Evolutionary conservation across 768 basidiomycete species (phyloP).

Genomic region (Hemileccinum rubropunctum): DNA sequence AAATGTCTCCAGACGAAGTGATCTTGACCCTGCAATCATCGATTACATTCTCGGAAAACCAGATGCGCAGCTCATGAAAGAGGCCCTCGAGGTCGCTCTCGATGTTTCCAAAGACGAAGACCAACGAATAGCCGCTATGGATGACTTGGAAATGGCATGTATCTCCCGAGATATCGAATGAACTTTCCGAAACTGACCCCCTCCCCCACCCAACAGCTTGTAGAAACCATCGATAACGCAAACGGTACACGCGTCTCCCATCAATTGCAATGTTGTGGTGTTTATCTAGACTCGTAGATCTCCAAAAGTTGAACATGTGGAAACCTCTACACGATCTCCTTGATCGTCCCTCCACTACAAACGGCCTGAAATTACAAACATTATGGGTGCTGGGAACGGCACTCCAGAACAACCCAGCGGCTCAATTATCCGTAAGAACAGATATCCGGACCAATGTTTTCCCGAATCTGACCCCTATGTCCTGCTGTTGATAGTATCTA

Average conservation of each 20-base stretch:
- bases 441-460: not conserved
- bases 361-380: slow-evolving; percentile 61
- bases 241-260: slow-evolving; percentile 45
- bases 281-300: slow-evolving; percentile 46
- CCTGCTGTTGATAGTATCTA: slow-evolving; percentile 47
- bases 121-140: slow-evolving; percentile 65
- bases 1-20: slow-evolving; percentile 37
- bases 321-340: slow-evolving; percentile 67
- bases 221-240: slow-evolving; percentile 90
- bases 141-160: slow-evolving; percentile 84
- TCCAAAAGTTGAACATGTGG: slow-evolving; percentile 78
- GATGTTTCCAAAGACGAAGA: slow-evolving; percentile 55
- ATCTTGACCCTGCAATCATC: slow-evolving; percentile 81
- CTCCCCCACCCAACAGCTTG: slow-evolving; percentile 45
- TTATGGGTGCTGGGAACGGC: slow-evolving; percentile 91
- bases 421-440: slow-evolving; percentile 64
- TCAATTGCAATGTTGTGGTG: not conserved
- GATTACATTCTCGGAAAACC: slow-evolving; percentile 83
- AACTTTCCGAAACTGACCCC: not conserved
- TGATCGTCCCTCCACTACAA: slow-evolving; percentile 48
- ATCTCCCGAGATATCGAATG: not conserved
- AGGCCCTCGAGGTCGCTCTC: slow-evolving; percentile 61
- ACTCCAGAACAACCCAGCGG: slow-evolving; percentile 84
- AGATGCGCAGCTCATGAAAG: slow-evolving; percentile 82
- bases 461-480: slow-evolving; percentile 1